A percentile compares a stretch with the other conserved stretches of the same genome.
phyloP scores from a whole-genome alignment of 148 eudicot genomes.

The Fagopyrum esculentum region DNA sequence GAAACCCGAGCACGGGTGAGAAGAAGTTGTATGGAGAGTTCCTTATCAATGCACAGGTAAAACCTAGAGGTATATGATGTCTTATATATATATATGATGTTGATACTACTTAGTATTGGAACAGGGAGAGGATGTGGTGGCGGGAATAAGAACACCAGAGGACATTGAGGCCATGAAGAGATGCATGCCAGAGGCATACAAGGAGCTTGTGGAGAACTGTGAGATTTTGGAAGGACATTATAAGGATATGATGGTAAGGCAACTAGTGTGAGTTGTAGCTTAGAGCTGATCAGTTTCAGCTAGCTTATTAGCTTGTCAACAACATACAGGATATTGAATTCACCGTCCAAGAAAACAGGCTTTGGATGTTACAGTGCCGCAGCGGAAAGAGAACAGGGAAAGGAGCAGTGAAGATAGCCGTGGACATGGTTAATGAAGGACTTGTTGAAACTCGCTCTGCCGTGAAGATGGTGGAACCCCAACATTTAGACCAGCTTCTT shows the following conservation, averaged over 20 bases:
- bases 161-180: slow-evolving; percentile 77
- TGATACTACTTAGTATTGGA: not conserved
- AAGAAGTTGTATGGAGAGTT: slow-evolving; percentile 96
- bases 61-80: too few relatives aligned
- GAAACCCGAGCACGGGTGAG: slow-evolving; percentile 97
- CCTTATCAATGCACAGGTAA: slow-evolving; percentile 69
- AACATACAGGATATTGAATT: slow-evolving; percentile 84
- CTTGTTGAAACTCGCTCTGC: slow-evolving; percentile 62
- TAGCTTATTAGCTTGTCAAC: not conserved
- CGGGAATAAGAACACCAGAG: slow-evolving; percentile 96
- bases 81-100: too few relatives aligned
- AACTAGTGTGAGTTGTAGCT: not conserved
- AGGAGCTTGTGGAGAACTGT: slow-evolving; percentile 89
- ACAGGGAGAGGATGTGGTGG: slow-evolving; percentile 96
- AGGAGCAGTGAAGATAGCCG: slow-evolving; percentile 92
- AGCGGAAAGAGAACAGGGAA: slow-evolving; percentile 88
- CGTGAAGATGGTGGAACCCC: slow-evolving; percentile 92
- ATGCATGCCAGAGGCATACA: slow-evolving; percentile 93
- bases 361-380: slow-evolving; percentile 98
- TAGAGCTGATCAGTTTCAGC: not conserved
- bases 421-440: slow-evolving; percentile 90
- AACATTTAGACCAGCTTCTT: slow-evolving; percentile 93
- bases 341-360: slow-evolving; percentile 97
- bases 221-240: slow-evolving; percentile 89
- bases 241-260: slow-evolving; percentile 96